Evolutionary conservation across 2,329 filamentous ascomycete species (phyloP), one percentile per base, ranked within the genome.

Genomic region (Diplodia sapinea): DNA sequence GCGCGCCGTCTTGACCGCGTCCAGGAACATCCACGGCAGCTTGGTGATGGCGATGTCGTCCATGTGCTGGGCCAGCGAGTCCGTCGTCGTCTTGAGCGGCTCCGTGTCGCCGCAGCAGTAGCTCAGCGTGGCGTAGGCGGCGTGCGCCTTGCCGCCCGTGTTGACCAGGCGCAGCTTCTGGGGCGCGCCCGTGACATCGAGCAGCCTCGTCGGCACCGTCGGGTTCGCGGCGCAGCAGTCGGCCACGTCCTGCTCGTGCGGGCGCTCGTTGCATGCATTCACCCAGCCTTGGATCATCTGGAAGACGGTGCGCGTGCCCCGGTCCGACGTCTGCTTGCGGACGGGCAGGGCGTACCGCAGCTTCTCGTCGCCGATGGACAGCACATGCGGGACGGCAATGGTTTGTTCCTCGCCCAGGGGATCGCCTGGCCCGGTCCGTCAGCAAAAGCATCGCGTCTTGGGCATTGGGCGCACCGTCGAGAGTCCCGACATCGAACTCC

Each of bases 151-250:
- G 57, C 40, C 59, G 12, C 63, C 50, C 26, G 66, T 55, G 17
- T 52, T 33, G 50, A 55, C 8, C 8, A 68, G 66, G 1, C 49
- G 57, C 6, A 64, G 47, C 23, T 65, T 59, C 13, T 54, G 31
- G 5, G 36, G 66, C 13, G 43, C 55, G 9, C 33, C 66, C 11
- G 56, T 54, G 6, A 68, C 50, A 11, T 63, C 66, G 11, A 68
- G 33, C 15, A 68, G 55, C 23, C 66, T 43, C 8, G 57, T 68
- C 4, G 66, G 66, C 31, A 65, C 36, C 47, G 29, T 56, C 23
- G 57, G 47, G n/a, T 52, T 57, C 49, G 40, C 49, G 1, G 57
- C 26, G 40, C 40, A 61, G 40, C 62, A 55, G 15, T 54, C 49
- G 1, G 31, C 20, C 3, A 36, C n/a, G 9, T 29, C n/a, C 11